These are phyloP conservation scores for Acanthamoeba lenticulata DNA, from an alignment of 208 protist species.

Conservation along the genomic window DNA sequence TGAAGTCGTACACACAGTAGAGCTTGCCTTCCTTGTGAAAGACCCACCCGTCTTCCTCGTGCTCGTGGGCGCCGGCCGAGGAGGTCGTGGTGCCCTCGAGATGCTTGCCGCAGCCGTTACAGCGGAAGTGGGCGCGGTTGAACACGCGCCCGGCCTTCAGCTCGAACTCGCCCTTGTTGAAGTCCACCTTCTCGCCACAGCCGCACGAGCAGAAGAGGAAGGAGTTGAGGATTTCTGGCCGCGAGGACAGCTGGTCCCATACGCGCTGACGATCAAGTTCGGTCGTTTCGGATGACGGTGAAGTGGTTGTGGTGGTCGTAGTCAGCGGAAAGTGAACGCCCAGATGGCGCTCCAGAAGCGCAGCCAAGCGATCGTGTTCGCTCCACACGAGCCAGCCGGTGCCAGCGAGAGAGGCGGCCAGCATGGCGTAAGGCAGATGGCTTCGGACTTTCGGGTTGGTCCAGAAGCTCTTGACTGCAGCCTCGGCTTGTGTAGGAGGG, in stretches of 20 bases:
- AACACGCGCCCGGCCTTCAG: not conserved
- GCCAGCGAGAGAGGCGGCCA: too few relatives aligned
- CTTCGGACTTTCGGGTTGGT: not conserved
- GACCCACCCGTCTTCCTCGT: conserved; percentile 33
- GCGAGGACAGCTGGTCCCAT: not conserved
- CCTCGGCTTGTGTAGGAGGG: not conserved
- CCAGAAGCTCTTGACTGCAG: not conserved
- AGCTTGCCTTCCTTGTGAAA: conserved; percentile 30
- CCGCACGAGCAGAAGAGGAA: conserved; percentile 40
- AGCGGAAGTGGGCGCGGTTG: not conserved
- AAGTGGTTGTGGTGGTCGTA: too few relatives aligned
- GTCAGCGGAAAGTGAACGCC: too few relatives aligned
- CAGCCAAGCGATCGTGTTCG: too few relatives aligned
- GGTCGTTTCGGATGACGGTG: too few relatives aligned
- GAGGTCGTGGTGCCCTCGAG: not conserved
- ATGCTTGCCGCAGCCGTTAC: not conserved
- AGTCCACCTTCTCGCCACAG: conserved; percentile 33
- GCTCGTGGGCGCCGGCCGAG: not conserved
- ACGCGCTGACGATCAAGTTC: not conserved
- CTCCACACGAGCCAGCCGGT: too few relatives aligned
- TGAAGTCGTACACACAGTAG: conserved; percentile 50
- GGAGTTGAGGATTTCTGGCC: not conserved
- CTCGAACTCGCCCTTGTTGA: not conserved
- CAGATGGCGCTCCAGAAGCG: too few relatives aligned
- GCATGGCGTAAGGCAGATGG: too few relatives aligned